Evolutionary conservation across 257 asterid species (phyloP).

Genomic region (Solanum paucissectum): DNA sequence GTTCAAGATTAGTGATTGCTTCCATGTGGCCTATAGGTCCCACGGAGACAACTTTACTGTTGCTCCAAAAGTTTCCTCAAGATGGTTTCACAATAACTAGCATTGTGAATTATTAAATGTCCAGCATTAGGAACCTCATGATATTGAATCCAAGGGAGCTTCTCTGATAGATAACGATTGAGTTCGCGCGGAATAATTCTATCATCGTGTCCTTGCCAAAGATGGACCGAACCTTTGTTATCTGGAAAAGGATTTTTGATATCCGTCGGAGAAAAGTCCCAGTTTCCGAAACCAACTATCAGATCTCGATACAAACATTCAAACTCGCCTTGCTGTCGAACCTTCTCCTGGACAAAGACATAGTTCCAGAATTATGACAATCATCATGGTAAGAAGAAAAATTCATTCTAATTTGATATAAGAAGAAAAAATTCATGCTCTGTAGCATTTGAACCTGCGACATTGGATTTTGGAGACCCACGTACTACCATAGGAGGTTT

Average conservation of each 20-base stretch:
- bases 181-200: constrained; percentile 29
- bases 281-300: constrained; percentile 30
- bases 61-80: constrained; percentile 26
- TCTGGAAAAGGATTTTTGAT: constrained; percentile 52
- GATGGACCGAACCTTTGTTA: constrained; percentile 53
- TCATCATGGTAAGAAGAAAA: too few relatives aligned
- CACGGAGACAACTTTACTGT: not conserved
- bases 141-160: constrained; percentile 64
- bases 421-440: not conserved
- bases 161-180: constrained; percentile 32
- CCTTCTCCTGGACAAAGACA: constrained; percentile 32
- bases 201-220: constrained; percentile 76
- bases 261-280: constrained; percentile 61
- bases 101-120: constrained; percentile 38
- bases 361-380: not conserved
- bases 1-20: not conserved
- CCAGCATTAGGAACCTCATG: constrained; percentile 69
- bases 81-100: constrained; percentile 40
- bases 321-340: constrained; percentile 51
- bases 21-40: not conserved
- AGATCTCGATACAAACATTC: constrained; percentile 57
- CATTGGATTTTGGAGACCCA: not conserved
- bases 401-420: not conserved
- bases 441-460: not conserved
- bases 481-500: not conserved